Conservation (phyloP, 108 stramenopile species). For the Cyclostephanos tholiformis region DNA sequence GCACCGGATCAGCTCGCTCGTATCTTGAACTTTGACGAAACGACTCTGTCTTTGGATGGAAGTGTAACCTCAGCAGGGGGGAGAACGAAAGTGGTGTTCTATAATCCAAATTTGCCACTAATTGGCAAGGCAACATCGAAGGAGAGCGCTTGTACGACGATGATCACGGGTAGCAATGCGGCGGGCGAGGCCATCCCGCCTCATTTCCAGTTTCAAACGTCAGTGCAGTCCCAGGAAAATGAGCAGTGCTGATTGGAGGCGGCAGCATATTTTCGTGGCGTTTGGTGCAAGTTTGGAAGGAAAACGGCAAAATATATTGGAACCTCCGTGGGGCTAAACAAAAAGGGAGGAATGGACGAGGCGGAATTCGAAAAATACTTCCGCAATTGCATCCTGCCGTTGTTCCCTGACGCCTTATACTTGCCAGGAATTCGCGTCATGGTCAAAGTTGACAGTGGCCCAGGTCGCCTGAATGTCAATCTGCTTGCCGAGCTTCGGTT, state of each 20-base stretch:
- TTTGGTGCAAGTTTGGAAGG: conserved; percentile 18
- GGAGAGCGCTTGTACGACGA: neutral
- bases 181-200: conserved; percentile 6
- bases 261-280: conserved; percentile 10
- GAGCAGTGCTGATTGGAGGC: neutral
- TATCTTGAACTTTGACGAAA: conserved; percentile 20
- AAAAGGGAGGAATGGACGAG: conserved; percentile 31
- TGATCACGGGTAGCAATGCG: conserved; percentile 26
- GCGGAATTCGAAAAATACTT: conserved; percentile 21
- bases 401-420: conserved; percentile 32
- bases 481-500: conserved; percentile 9
- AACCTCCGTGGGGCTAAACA: conserved; percentile 20
- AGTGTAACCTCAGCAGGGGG: conserved; percentile 18
- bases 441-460: conserved; percentile 35
- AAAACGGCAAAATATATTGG: conserved; percentile 1
- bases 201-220: conserved; percentile 20
- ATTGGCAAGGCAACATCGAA: conserved; percentile 10
- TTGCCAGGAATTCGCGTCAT: conserved; percentile 14
- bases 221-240: conserved; percentile 13
- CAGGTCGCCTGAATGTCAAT: conserved; percentile 19
- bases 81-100: conserved; percentile 15
- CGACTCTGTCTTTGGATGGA: conserved; percentile 28
- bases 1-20: conserved; percentile 16
- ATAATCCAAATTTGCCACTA: conserved; percentile 13
- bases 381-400: conserved; percentile 9